Percentiles rank a stretch among this genome's conserved stretches.
Evolutionary conservation across 2,329 filamentous ascomycete species (phyloP).

Genomic region (Aspergillus oerlinghausenensis): DNA sequence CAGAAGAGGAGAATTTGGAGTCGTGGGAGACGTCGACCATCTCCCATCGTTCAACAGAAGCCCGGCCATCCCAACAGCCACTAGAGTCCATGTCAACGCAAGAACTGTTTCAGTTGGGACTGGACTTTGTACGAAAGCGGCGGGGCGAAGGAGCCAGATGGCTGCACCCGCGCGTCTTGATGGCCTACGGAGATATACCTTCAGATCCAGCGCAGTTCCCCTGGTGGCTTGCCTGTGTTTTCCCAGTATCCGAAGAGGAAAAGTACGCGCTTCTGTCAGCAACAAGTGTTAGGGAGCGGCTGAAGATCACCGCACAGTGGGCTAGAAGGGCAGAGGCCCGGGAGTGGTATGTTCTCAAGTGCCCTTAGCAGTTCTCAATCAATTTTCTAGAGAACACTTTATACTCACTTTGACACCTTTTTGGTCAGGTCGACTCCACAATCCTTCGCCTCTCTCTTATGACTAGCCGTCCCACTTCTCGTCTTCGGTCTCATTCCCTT

Average conservation of each 20-base stretch:
- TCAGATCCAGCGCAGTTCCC: slow-evolving; percentile 72
- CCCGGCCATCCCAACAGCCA: slow-evolving; percentile 21
- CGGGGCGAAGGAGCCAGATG: slow-evolving; percentile 65
- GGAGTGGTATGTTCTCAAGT: slow-evolving; percentile 58
- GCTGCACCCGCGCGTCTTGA: slow-evolving; percentile 67
- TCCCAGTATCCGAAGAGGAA: slow-evolving; percentile 71
- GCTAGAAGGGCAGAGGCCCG: slow-evolving; percentile 66
- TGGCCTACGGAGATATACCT: slow-evolving; percentile 73
- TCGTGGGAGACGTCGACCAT: slow-evolving; percentile 55
- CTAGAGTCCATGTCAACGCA: slow-evolving; percentile 60
- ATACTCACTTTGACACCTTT: slow-evolving; percentile 10
- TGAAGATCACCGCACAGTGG: slow-evolving; percentile 81
- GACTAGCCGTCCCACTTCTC: slow-evolving; percentile 40
- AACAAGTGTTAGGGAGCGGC: slow-evolving; percentile 69
- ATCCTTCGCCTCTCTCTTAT: slow-evolving; percentile 38
- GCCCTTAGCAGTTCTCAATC: background rate
- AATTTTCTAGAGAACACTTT: background rate
- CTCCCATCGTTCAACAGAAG: slow-evolving; percentile 16
- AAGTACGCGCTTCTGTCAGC: slow-evolving; percentile 73
- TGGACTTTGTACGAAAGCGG: slow-evolving; percentile 66
- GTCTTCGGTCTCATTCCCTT: slow-evolving; percentile 28
- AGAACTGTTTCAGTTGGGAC: slow-evolving; percentile 61
- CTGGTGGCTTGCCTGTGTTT: slow-evolving; percentile 83
- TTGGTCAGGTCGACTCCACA: slow-evolving; percentile 27
- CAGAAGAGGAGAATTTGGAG: slow-evolving; percentile 74